These are phyloP conservation scores for Ascochyta lentis DNA, from an alignment of 2,329 filamentous ascomycete genomes.

Conservation along the genomic window DNA sequence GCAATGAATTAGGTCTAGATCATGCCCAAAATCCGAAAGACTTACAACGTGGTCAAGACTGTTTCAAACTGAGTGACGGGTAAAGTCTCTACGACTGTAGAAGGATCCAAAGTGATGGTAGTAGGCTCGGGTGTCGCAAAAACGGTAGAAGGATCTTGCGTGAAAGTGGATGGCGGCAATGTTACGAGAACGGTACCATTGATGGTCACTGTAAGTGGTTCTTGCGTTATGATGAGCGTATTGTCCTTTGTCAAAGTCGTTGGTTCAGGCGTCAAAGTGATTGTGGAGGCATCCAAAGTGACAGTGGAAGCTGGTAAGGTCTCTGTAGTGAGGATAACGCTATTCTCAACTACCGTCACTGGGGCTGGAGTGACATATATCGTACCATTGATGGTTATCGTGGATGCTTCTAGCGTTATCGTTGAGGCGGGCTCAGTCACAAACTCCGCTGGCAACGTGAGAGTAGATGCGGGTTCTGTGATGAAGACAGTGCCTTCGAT, in stretches of 20 bases:
- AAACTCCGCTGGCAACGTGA: neutral
- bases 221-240: too few species aligned
- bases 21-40: neutral
- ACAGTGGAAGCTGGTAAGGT: slow-evolving; percentile 2
- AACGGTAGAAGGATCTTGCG: neutral
- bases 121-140: neutral
- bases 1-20: neutral
- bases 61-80: too few species aligned
- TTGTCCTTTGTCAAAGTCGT: too few species aligned
- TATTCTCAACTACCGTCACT: slow-evolving; percentile 1
- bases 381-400: neutral
- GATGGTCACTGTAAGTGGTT: too few species aligned
- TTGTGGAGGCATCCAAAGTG: neutral
- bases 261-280: too few species aligned
- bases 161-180: neutral
- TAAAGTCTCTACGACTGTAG: neutral
- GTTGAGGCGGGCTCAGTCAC: neutral
- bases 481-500: neutral
- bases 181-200: neutral
- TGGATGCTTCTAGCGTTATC: neutral
- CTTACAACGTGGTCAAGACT: slow-evolving; percentile 2
- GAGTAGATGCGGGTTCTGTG: neutral
- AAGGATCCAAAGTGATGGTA: neutral
- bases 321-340: slow-evolving; percentile 8
- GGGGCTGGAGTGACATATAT: slow-evolving; percentile 6